Base-by-base conservation (phyloP, 441 rosid genomes). In the Mallotus repandus region DNA sequence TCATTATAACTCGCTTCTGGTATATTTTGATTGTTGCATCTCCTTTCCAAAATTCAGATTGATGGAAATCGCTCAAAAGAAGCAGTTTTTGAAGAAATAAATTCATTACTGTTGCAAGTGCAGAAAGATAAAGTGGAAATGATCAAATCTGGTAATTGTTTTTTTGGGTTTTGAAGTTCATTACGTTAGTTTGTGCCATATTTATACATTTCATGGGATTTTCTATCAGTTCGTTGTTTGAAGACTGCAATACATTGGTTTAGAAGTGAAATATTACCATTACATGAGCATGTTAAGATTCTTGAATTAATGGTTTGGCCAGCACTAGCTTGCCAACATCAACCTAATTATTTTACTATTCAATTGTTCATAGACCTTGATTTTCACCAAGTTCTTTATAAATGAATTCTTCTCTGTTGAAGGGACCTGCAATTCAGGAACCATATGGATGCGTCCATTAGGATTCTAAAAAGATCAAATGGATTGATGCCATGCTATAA, bases 31-130 rank as follows among this genome's bases (percentile, higher is more conserved):
- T 77, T 78, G 52, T 64, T 68, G 29, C 29, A 63, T 54, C 55
- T 72, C 14, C 68, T n/a, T 32, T 43, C 64, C 35, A 43, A 52
- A 68, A 46, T 69, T 74, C 89, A 95, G 98, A 83, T 91, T 72
- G 89, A 91, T 85, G 98, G 96, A 75, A 95, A 81, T 80, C 90
- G 83, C 54, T 66, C 89, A 25, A 92, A 89, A 84, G 97, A 91
- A 62, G 80, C 70, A 19, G 82, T 89, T 77, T 95, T 88, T 64
- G 60, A 76, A 48, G 97, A 92, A 81, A 81, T 87, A 14, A 82
- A 85, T 65, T 79, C 87, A 53, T 82, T 89, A 75, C 77, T 95
- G 68, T 86, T 90, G 65, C 86, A 86, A 77, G 80, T 86, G 78
- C 84, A 70, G 72, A 77, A 80, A 10, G 81, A 85, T 65, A 83